Conservation (phyloP, 1,284 basidiomycete species). For the Fomitiporia mediterranea region DNA sequence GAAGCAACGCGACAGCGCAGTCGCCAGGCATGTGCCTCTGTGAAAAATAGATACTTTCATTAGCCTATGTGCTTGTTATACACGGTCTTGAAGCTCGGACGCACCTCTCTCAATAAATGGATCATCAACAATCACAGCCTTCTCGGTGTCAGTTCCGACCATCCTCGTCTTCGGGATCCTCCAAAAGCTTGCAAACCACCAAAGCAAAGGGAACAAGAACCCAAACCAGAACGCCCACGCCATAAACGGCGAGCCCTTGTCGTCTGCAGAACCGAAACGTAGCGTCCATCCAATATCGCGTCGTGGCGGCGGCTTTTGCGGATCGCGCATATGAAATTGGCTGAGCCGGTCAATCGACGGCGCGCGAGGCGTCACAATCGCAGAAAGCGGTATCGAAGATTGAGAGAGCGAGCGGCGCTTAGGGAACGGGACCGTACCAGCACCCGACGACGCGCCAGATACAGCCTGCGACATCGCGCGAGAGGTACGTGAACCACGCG, state of each 20-base stretch:
- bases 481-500: conserved; percentile 15
- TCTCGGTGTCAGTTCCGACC: conserved; percentile 58
- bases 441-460: conserved; percentile 42
- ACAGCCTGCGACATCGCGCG: conserved; percentile 33
- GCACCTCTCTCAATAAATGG: conserved; percentile 71
- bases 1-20: conserved; percentile 68
- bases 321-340: conserved; percentile 74
- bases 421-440: background rate
- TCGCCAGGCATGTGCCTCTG: conserved; percentile 70
- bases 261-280: conserved; percentile 44
- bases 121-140: conserved; percentile 68
- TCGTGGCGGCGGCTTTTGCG: conserved; percentile 54
- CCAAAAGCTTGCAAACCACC: conserved; percentile 68
- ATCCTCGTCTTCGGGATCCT: conserved; percentile 56
- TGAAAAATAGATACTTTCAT: background rate
- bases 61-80: background rate
- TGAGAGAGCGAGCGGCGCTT: conserved; percentile 33
- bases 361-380: conserved; percentile 68
- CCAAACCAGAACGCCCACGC: conserved; percentile 75
- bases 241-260: conserved; percentile 60
- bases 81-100: conserved; percentile 26
- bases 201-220: conserved; percentile 68
- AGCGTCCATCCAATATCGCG: conserved; percentile 58
- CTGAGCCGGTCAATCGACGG: conserved; percentile 56
- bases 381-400: conserved; percentile 70